Conservation (phyloP, 164 flowering plant species). For the Buxus sempervirens region DNA sequence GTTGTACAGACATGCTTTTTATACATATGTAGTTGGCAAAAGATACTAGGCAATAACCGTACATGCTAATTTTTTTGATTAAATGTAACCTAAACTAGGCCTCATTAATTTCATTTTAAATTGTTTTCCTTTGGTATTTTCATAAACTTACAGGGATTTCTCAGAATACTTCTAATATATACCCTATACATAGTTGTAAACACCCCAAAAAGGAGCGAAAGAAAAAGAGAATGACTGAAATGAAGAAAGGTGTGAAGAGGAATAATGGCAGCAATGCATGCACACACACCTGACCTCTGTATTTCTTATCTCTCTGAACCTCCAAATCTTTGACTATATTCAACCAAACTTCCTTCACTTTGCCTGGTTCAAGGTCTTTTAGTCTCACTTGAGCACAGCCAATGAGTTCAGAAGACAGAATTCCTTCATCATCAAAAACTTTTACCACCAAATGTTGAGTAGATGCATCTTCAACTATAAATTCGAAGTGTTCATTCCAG, state of each 20-base stretch:
- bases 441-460: conserved; percentile 87
- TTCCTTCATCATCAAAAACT: conserved; percentile 85
- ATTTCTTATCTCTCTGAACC: conserved; percentile 80
- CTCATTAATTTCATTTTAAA: no score
- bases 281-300: conserved; percentile 82
- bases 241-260: background rate
- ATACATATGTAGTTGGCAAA: no score
- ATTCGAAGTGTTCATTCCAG: conserved; percentile 98
- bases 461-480: conserved; percentile 79
- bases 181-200: no score
- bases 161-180: no score
- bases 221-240: background rate
- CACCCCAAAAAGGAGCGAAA: background rate
- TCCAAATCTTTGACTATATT: conserved; percentile 96
- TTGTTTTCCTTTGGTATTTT: no score
- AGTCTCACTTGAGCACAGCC: conserved; percentile 78
- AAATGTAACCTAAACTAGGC: no score
- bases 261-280: background rate
- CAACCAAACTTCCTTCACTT: conserved; percentile 96
- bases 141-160: no score
- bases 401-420: conserved; percentile 85
- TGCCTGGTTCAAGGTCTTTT: conserved; percentile 82
- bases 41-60: no score
- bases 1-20: background rate
- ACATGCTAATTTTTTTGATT: no score